Evolutionary conservation across 2,329 filamentous ascomycete species (phyloP).

Genomic region (Penicillium capsulatum): DNA sequence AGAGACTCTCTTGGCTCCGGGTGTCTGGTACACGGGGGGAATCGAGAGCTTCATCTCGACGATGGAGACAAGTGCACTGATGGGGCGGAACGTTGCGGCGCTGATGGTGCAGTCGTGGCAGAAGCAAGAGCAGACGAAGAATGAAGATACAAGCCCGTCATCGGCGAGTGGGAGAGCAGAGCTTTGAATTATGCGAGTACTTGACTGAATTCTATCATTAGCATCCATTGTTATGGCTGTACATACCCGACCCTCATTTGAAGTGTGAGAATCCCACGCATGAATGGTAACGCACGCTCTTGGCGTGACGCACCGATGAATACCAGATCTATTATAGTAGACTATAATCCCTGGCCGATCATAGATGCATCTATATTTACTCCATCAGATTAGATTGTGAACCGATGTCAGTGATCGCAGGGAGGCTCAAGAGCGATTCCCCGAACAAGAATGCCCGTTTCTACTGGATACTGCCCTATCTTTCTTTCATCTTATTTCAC

Average conservation of each 20-base stretch:
- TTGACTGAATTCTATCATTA: not conserved
- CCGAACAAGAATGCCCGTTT: too few species aligned
- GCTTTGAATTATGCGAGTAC: conserved; percentile 14
- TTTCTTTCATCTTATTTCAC: too few species aligned
- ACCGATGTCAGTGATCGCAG: too few species aligned
- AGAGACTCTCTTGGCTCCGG: conserved; percentile 60
- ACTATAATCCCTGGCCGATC: too few species aligned
- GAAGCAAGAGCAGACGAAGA: conserved; percentile 21
- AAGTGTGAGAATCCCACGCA: not conserved
- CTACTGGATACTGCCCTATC: too few species aligned
- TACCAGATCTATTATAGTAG: too few species aligned
- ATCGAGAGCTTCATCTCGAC: conserved; percentile 95
- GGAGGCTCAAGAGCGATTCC: too few species aligned
- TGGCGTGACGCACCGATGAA: too few species aligned
- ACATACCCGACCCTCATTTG: not conserved
- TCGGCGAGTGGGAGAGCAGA: conserved; percentile 7
- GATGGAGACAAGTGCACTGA: conserved; percentile 93
- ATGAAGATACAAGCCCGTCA: not conserved
- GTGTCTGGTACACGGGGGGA: conserved; percentile 56
- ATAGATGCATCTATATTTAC: too few species aligned
- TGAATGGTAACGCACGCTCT: too few species aligned
- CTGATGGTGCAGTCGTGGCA: conserved; percentile 54
- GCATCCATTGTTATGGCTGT: too few species aligned
- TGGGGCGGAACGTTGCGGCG: conserved; percentile 63
- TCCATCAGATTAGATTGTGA: too few species aligned